Conservation (phyloP, 1,139 yeast genomes). For the Sugiyamaella grinbergsii region DNA sequence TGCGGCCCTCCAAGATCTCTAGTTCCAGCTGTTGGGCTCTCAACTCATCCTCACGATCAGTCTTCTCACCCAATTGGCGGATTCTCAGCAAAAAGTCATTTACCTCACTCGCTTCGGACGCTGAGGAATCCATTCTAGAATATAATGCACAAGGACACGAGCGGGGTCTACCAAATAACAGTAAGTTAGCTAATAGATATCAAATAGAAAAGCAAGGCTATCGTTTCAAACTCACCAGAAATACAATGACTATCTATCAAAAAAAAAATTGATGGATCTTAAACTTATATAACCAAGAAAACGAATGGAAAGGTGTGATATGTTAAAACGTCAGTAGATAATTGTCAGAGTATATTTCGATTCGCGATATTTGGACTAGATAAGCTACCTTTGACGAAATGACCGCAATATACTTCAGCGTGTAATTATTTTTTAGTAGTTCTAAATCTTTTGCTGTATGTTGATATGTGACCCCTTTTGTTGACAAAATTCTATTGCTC, state of each 20-base stretch:
- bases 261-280: too few relatives aligned
- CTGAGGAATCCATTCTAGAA: conserved; percentile 1
- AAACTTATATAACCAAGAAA: conserved; percentile 4
- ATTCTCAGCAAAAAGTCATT: conserved; percentile 42
- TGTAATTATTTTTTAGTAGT: too few relatives aligned
- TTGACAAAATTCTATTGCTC: conserved; percentile 5
- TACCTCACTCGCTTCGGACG: conserved; percentile 36
- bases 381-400: too few relatives aligned
- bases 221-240: not conserved
- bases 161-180: conserved; percentile 5
- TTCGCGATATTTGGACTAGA: too few relatives aligned
- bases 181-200: not conserved
- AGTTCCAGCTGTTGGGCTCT: conserved; percentile 42
- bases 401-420: too few relatives aligned
- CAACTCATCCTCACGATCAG: conserved; percentile 43
- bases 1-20: conserved; percentile 41
- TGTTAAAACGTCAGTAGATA: too few relatives aligned
- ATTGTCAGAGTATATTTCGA: too few relatives aligned
- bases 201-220: too few relatives aligned
- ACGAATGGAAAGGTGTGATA: too few relatives aligned
- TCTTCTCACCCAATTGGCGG: conserved; percentile 42
- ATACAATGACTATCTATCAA: too few relatives aligned
- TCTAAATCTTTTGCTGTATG: not conserved
- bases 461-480: conserved; percentile 13
- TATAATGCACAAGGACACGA: not conserved